Base-by-base conservation (phyloP, 1,284 basidiomycete genomes). In the Ceratobasidium sp. region DNA sequence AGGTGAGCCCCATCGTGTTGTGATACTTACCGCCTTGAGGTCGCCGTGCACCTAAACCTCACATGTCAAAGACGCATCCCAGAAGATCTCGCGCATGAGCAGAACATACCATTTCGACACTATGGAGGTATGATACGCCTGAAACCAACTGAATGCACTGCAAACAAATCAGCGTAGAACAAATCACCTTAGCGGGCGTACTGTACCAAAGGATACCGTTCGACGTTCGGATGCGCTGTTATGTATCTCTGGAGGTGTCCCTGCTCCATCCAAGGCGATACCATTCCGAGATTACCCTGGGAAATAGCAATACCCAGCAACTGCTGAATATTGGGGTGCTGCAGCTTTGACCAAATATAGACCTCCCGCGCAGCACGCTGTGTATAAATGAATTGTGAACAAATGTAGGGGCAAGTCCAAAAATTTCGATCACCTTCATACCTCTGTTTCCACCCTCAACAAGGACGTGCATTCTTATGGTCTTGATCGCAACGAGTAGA, bases 241-340 rank as follows among this genome's bases (percentile, higher is more conserved):
- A 58, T 14, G 30, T 35, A 58, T 16, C 18, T 5, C 1, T 18
- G 30, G 2, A 58, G 30, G 7, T 26, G 18, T 18, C 55, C 55
- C 16, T 38, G 18, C 30, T 58, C 55, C 55, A 58, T 58, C 55
- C 55, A 58, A 1, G 32, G 23, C 16, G 55, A 58, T 9, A 58
- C 55, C 30, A 58, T 58, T 7, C 26, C 55, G 18, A 58, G 18
- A 13, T 21, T 13, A 32, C 8, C 21, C 26, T 13, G 55, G 13
- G 16, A 38, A n/a, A 13, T 5, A 35, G 30, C 32, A 4, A 58
- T 23, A 5, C 55, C 55, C 14, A 58, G 35, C 8, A 58, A 18
- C 2, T 2, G 7, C 5, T 30, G 35, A 13, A 58, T 35, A 32
- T 58, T 32, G 14, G 55, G 55, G 16, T 58, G 55, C 1, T 38